phyloP scores from a whole-genome alignment of 2,329 filamentous ascomycete genomes.

The Trichoderma harzianum region DNA sequence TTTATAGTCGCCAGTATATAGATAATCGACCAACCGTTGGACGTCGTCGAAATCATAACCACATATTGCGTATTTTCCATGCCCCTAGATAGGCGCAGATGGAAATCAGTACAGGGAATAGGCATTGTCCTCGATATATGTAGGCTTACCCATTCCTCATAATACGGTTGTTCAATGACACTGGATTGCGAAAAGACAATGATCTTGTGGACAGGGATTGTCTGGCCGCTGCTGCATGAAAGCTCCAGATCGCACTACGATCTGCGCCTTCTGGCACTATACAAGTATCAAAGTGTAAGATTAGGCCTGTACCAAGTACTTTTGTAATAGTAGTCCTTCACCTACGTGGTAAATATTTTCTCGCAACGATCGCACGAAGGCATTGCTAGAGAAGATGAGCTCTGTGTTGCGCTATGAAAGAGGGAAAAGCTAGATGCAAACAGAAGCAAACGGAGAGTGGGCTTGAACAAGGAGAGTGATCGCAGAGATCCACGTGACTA shows the following conservation, averaged over 20 bases:
- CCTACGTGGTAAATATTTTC: not conserved
- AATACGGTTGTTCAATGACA: not conserved
- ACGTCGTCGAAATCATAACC: not conserved
- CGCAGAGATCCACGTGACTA: not conserved
- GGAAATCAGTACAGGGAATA: not conserved
- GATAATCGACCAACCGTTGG: not conserved
- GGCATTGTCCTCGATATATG: not conserved
- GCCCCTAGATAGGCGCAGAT: not conserved
- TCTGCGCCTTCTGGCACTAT: not conserved
- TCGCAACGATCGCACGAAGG: not conserved
- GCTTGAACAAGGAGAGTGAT: not conserved
- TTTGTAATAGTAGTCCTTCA: not conserved
- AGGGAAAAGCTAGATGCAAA: not conserved
- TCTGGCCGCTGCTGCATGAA: not conserved
- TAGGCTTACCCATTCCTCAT: not conserved
- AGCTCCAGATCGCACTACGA: not conserved
- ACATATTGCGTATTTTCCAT: too few relatives aligned
- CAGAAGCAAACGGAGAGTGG: not conserved
- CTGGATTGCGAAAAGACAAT: not conserved
- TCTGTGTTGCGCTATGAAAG: not conserved
- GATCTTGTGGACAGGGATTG: not conserved
- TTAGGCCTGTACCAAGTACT: not conserved
- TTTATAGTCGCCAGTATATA: not conserved
- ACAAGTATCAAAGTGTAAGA: fast-evolving
- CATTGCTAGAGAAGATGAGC: not conserved